Base-by-base conservation (phyloP, 306 rosid species). In the Cicer chorassanicum region DNA sequence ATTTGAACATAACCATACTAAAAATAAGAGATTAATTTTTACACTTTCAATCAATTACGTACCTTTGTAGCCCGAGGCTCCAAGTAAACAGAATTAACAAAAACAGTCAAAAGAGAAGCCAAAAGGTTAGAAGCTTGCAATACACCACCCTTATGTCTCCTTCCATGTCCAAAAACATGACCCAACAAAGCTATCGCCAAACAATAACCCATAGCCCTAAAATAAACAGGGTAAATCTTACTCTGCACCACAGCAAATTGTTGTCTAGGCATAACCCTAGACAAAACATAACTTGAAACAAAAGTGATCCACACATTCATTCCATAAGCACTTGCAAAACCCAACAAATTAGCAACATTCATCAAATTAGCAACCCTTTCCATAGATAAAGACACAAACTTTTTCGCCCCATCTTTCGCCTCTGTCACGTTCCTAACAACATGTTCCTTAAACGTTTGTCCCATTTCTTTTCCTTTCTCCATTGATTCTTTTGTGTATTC, bases 61-160 rank as follows among this genome's bases (percentile, higher is more conserved):
- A 90, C 98, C 96, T 87, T 89, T 0, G 91, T 87, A 29, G 98
- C 89, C 3, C 82, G 81, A 77, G 98, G 98, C 78, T 91, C 98
- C 88, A 93, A 74, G 89, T 84, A 87, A 6, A 89, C 0, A 73
- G 85, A 79, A 72, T 93, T 93, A 77, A 65, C 29, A 4, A 88
- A 56, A 64, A 82, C 48, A 15, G 85, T 29, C 16, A 81, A 3
- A 11, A 91, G 84, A 0, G 94, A 82, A 44, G 73, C 83, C 40
- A 85, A 21, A 6, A 88, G 96, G 8, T 80, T 83, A 50, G 16
- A 83, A 1, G 24, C 59, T 64, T 91, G 98, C 6, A 91, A 21
- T 10, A 64, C 34, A 9, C 83, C 75, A 65, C 66, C 36, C 6
- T 2, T 62, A 49, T 67, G 0, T 14, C 54, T 65, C 1, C 62